Evolutionary conservation across 768 basidiomycete species (phyloP).

Genomic region (Psilocybe tampanensis): DNA sequence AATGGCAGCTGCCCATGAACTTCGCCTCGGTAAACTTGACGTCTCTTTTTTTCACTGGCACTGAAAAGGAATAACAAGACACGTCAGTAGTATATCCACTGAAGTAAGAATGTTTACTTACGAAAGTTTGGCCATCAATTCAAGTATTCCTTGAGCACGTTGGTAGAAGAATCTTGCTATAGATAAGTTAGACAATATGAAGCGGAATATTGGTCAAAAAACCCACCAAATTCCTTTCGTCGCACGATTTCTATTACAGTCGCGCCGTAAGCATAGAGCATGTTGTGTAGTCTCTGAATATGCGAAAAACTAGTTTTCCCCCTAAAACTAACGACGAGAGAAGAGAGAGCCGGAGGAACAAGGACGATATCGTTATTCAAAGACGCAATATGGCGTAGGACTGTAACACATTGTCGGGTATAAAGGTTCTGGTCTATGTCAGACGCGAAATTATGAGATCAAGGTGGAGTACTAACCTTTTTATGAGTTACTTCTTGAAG

Average conservation of each 20-base stretch:
- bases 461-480: conserved; percentile 43
- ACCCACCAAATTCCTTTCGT: conserved; percentile 84
- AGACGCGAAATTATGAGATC: conserved; percentile 21
- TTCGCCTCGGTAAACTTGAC: conserved; percentile 85
- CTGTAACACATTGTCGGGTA: conserved; percentile 64
- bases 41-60: conserved; percentile 76
- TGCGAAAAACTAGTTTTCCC: conserved; percentile 86
- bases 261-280: conserved; percentile 91
- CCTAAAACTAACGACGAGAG: conserved; percentile 74
- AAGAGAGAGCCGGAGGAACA: conserved; percentile 63
- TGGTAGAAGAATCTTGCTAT: conserved; percentile 80
- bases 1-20: conserved; percentile 88
- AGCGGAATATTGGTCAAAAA: background rate
- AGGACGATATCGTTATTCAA: conserved; percentile 83
- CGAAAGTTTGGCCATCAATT: conserved; percentile 89
- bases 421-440: conserved; percentile 61
- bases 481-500: conserved; percentile 55
- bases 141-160: conserved; percentile 77
- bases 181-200: background rate
- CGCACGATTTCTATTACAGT: conserved; percentile 90
- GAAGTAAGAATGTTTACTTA: conserved; percentile 35
- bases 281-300: conserved; percentile 83
- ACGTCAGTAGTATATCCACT: background rate
- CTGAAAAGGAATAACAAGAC: conserved; percentile 34
- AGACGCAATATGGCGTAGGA: conserved; percentile 73